Conservation (phyloP, 805 yeast genomes). For the Blastobotrys americana region DNA sequence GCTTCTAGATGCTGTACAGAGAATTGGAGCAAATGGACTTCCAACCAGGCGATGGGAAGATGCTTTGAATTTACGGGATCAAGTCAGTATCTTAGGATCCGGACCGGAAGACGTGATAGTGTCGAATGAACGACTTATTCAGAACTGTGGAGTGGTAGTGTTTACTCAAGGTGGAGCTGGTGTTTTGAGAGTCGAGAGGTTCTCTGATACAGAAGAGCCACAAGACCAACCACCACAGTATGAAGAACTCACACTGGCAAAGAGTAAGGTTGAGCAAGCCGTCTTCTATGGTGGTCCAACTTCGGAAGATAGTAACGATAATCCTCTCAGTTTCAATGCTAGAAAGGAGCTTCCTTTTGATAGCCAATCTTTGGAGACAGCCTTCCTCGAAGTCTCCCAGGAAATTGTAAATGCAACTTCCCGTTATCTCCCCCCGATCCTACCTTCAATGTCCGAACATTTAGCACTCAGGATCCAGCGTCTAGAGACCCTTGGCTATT, state of each 20-base stretch:
- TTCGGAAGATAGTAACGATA: slow-evolving; percentile 26
- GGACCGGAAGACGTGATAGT: slow-evolving; percentile 42
- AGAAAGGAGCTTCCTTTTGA: slow-evolving; percentile 39
- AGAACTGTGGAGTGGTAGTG: slow-evolving; percentile 41
- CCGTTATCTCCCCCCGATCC: slow-evolving; percentile 46
- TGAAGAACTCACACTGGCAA: slow-evolving; percentile 34
- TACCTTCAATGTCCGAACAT: slow-evolving; percentile 43
- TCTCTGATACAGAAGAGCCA: slow-evolving; percentile 22
- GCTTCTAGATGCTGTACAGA: slow-evolving; percentile 52
- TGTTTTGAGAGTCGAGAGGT: slow-evolving; percentile 51
- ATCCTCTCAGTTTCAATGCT: slow-evolving; percentile 46
- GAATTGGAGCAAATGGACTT: slow-evolving; percentile 6
- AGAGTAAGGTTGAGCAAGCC: slow-evolving; percentile 78
- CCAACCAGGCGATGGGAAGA: slow-evolving; percentile 67
- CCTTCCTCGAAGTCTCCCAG: slow-evolving; percentile 43
- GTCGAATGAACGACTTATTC: slow-evolving; percentile 20
- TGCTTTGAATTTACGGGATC: slow-evolving; percentile 48
- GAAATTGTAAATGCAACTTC: slow-evolving; percentile 56
- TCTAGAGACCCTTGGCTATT: slow-evolving; percentile 40
- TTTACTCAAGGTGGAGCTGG: slow-evolving; percentile 50
- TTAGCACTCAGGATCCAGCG: slow-evolving; percentile 43
- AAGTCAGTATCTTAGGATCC: slow-evolving; percentile 49
- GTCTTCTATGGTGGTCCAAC: slow-evolving; percentile 49
- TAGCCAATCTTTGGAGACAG: slow-evolving; percentile 39
- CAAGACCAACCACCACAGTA: slow-evolving; percentile 5